phyloP scores from a whole-genome alignment of 2,329 filamentous ascomycete genomes.

The Lecanicillium sp. region DNA sequence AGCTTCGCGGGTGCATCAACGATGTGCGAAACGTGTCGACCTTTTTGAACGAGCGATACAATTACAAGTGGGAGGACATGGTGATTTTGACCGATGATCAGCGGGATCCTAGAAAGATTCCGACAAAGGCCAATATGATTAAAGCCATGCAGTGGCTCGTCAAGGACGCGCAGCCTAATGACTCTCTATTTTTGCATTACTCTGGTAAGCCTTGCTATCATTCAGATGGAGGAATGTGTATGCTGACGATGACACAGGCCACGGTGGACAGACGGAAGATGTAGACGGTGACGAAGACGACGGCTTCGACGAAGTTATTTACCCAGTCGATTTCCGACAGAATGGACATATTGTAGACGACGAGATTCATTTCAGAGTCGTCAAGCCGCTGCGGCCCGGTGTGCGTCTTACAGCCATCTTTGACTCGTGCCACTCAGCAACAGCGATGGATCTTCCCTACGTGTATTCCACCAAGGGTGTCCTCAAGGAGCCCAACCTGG shows the following conservation, averaged over 20 bases:
- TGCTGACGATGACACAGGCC: slow-evolving; percentile 36
- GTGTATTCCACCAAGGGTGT: slow-evolving; percentile 74
- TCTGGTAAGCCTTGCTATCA: slow-evolving; percentile 55
- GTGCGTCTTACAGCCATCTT: slow-evolving; percentile 80
- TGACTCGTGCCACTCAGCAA: slow-evolving; percentile 74
- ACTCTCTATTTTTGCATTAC: slow-evolving; percentile 71
- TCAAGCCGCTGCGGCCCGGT: slow-evolving; percentile 67
- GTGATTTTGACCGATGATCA: slow-evolving; percentile 71
- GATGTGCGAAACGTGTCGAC: slow-evolving; percentile 69
- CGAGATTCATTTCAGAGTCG: slow-evolving; percentile 70
- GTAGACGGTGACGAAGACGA: slow-evolving; percentile 69
- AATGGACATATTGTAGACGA: slow-evolving; percentile 72
- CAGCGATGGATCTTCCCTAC: slow-evolving; percentile 69
- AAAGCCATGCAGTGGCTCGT: slow-evolving; percentile 72
- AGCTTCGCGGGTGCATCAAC: slow-evolving; percentile 72
- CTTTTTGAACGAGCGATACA: slow-evolving; percentile 59
- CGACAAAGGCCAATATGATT: slow-evolving; percentile 68
- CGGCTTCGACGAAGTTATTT: slow-evolving; percentile 71
- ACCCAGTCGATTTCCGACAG: slow-evolving; percentile 63
- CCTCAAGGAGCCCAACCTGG: slow-evolving; percentile 73
- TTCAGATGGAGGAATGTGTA: background rate
- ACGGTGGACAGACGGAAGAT: slow-evolving; percentile 69
- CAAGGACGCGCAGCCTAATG: slow-evolving; percentile 61
- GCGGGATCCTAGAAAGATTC: slow-evolving; percentile 58
- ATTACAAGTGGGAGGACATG: slow-evolving; percentile 73